A percentile compares a stretch with the other conserved stretches of the same genome.
Conservation (phyloP, 164 flowering plant species). For the Liquidambar formosana region DNA sequence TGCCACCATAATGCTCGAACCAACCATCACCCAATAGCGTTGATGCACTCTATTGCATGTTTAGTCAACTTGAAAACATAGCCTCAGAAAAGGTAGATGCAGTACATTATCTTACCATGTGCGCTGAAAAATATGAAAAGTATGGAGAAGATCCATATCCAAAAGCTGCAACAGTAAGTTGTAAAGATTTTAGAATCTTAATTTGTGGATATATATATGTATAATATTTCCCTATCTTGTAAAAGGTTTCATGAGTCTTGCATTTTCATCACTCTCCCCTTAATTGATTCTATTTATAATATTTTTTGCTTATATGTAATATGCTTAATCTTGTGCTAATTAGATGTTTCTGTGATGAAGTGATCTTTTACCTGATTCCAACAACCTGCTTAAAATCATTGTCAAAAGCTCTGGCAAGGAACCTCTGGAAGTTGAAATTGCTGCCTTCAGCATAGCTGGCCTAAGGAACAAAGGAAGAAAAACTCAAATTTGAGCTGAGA, state of each 20-base stretch:
- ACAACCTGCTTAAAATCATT: constrained; percentile 41
- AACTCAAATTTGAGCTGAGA: background rate
- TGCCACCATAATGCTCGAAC: too few relatives aligned
- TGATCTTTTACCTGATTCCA: constrained; percentile 30
- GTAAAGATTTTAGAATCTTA: background rate
- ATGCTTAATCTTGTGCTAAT: background rate
- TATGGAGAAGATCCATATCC: constrained; percentile 21
- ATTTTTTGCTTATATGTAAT: background rate
- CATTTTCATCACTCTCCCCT: background rate
- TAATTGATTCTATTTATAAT: background rate
- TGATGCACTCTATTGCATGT: background rate
- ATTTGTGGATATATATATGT: background rate
- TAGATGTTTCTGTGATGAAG: background rate
- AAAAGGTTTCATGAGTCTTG: background rate
- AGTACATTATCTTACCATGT: constrained; percentile 14
- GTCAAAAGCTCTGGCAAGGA: constrained; percentile 36
- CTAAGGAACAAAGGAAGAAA: constrained; percentile 2
- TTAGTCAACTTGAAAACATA: background rate
- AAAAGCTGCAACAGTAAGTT: constrained; percentile 13
- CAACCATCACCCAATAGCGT: background rate
- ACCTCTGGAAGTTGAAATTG: constrained; percentile 40
- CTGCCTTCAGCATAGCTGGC: constrained; percentile 9
- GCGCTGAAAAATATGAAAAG: constrained; percentile 24
- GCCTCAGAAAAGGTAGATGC: background rate
- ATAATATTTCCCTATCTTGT: background rate